A percentile compares a stretch with the other conserved stretches of the same genome.
Evolutionary conservation across 2,329 filamentous ascomycete species (phyloP).

Genomic region (Hirsutella minnesotensis): DNA sequence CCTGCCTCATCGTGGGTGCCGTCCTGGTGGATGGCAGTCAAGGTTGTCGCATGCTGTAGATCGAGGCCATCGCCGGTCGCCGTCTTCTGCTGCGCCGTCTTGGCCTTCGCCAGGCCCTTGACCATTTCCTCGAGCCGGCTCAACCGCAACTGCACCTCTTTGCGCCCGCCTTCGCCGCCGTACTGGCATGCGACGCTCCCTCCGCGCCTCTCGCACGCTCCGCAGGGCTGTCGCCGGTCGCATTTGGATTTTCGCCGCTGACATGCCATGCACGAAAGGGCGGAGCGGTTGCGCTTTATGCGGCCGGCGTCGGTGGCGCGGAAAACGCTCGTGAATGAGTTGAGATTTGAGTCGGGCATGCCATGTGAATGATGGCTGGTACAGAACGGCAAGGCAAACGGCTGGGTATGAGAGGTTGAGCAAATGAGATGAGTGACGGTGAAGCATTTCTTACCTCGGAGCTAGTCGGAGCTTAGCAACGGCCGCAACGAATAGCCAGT

Average conservation of each 20-base stretch:
- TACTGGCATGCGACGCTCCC: constrained; percentile 22
- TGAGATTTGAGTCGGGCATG: constrained; percentile 2
- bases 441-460: too few relatives aligned
- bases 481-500: too few relatives aligned
- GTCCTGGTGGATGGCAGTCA: background rate
- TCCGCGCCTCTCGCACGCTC: constrained; percentile 26
- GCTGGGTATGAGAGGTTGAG: too few relatives aligned
- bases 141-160: constrained; percentile 27
- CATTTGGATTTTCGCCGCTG: constrained; percentile 31
- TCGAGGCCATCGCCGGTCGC: constrained; percentile 1
- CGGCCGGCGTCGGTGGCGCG: constrained; percentile 20
- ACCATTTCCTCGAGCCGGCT: constrained; percentile 29
- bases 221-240: constrained; percentile 28
- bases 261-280: constrained; percentile 29
- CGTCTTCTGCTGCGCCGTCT: background rate
- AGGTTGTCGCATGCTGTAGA: background rate
- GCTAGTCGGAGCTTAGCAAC: too few relatives aligned
- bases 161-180: background rate
- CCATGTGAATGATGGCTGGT: background rate
- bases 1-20: constrained; percentile 4
- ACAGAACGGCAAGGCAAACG: too few relatives aligned
- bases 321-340: constrained; percentile 21
- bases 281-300: constrained; percentile 26
- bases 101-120: constrained; percentile 17
- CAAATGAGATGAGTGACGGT: too few relatives aligned